Evolutionary conservation across 1,284 basidiomycete species (phyloP), one percentile per base, ranked within the genome.

Genomic region (Phylloboletellus chloephorus): DNA sequence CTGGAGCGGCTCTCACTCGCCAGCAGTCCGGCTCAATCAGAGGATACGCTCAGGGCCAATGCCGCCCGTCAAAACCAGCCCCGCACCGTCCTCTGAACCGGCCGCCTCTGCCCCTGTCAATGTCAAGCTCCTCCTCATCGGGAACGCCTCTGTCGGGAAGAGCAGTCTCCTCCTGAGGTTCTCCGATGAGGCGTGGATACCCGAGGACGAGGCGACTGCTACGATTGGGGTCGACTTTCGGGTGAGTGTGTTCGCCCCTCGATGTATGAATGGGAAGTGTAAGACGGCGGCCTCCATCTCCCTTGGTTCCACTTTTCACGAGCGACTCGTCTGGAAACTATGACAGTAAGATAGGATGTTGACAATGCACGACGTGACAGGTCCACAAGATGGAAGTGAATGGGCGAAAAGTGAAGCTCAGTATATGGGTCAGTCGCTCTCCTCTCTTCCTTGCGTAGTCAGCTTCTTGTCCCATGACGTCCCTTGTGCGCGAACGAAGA

Each of bases 141-240:
- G 92, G 15, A 93, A 95, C 60, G 91, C 91, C 4, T 89, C 88
- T 5, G 93, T 97, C 12, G 93, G 93, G 53, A 86, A 87, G 73
- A 88, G 90, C 46, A 94, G 90, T 47, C 71, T 98, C 6, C 67
- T 98, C 1, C 70, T 98, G 5, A 77, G 95, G 6, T 98, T 97
- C 72, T 95, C 93, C 3, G 94, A 98, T 60, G 89, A 97, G 65
- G 89, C 92, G 54, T 98, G 94, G 79, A 69, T 98, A 22, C 83
- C 88, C 16, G 90, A 96, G 56, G 95, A 98, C 58, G 95, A 98
- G 67, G 82, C 87, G 31, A 87, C 83, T 42, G 90, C 93, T 17
- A 96, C 93, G n/a, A 97, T 97, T 55, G 89, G 88, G 9, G 83
- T 88, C 1, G 85, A 88, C 60, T 88, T 86, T 63, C 69, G 84